Evolutionary conservation across 805 yeast species (phyloP).

Genomic region (Starmerella apis): DNA sequence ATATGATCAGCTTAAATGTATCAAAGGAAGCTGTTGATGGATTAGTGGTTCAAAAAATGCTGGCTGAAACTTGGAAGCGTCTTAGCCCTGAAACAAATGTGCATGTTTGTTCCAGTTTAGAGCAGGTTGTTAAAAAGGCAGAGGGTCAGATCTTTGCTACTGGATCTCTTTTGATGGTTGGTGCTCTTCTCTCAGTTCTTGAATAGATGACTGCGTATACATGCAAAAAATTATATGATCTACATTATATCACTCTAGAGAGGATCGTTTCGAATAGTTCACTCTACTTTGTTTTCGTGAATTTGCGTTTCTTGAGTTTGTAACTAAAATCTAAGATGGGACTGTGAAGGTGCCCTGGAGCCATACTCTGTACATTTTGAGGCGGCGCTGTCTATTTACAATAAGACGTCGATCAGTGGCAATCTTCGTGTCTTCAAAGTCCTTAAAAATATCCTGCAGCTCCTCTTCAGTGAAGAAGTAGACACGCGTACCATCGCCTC

Average conservation of each 20-base stretch:
- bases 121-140: conserved; percentile 49
- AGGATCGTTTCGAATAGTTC: too few species aligned
- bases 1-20: conserved; percentile 75
- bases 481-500: conserved; percentile 97
- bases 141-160: conserved; percentile 68
- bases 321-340: conserved; percentile 10
- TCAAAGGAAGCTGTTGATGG: conserved; percentile 68
- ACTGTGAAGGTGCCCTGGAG: conserved; percentile 69
- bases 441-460: conserved; percentile 55
- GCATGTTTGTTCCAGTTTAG: conserved; percentile 62
- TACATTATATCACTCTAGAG: too few species aligned
- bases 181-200: conserved; percentile 80
- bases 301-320: too few species aligned
- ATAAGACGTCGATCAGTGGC: conserved; percentile 85
- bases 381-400: conserved; percentile 81
- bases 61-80: conserved; percentile 59
- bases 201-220: conserved; percentile 34
- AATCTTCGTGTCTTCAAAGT: conserved; percentile 59
- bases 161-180: conserved; percentile 89
- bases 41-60: conserved; percentile 66
- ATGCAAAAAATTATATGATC: too few species aligned
- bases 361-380: conserved; percentile 97
- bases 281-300: too few species aligned
- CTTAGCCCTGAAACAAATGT: conserved; percentile 35
- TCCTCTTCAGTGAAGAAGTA: conserved; percentile 96